These are phyloP conservation scores for Calonectria honghensis DNA, from an alignment of 2,329 filamentous ascomycete genomes.

Conservation along the genomic window DNA sequence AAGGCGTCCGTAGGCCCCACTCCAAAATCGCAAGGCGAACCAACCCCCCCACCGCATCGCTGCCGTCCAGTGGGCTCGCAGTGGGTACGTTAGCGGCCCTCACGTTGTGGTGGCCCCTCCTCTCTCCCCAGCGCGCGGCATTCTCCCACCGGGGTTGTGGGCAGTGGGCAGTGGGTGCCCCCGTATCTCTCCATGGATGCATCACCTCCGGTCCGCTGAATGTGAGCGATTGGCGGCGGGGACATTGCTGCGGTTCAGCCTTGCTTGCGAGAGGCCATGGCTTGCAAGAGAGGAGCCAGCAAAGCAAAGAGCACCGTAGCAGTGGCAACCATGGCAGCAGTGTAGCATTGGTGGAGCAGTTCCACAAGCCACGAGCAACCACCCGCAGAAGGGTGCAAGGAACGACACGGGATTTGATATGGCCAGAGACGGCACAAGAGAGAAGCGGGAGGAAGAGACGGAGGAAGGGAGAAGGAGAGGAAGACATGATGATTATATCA, in stretches of 20 bases:
- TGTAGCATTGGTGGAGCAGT: constrained; percentile 24
- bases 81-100: constrained; percentile 33
- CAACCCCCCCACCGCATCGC: constrained; percentile 48
- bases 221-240: constrained; percentile 42
- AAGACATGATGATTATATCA: constrained; percentile 9
- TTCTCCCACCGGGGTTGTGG: constrained; percentile 32
- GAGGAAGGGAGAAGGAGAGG: background rate
- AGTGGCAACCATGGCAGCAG: constrained; percentile 2
- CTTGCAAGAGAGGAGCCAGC: constrained; percentile 15
- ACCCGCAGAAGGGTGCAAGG: background rate
- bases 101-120: constrained; percentile 36
- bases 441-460: background rate
- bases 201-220: constrained; percentile 43
- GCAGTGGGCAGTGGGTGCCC: constrained; percentile 24
- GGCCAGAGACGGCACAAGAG: background rate
- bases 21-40: constrained; percentile 51
- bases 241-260: constrained; percentile 49
- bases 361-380: constrained; percentile 21
- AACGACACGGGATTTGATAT: constrained; percentile 1
- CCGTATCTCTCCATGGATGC: constrained; percentile 43
- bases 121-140: constrained; percentile 40
- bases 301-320: constrained; percentile 19
- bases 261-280: constrained; percentile 40
- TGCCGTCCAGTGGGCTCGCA: constrained; percentile 43
- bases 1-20: constrained; percentile 39